These are phyloP conservation scores for Bifiguratus adelaidae DNA, from an alignment of 192 early-diverging fungal species.

Conservation along the genomic window DNA sequence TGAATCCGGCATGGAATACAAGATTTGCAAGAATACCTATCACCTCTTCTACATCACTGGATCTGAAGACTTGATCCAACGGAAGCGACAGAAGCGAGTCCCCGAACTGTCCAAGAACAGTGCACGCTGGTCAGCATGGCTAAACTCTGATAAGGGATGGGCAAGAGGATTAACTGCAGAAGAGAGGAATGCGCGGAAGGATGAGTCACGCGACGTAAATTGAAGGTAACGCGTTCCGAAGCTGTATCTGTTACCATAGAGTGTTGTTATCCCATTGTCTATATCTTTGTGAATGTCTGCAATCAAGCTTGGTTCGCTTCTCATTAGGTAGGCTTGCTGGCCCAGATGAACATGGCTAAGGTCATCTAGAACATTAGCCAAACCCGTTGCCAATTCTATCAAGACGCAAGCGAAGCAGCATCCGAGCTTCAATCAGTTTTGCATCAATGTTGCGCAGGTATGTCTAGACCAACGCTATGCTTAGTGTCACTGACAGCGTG, in stretches of 20 bases:
- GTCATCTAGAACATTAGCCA: conserved; percentile 19
- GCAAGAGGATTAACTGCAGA: too few species aligned
- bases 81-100: too few species aligned
- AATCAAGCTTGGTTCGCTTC: conserved; percentile 12
- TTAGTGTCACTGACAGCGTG: not conserved
- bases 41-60: conserved; percentile 93
- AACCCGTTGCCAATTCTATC: conserved; percentile 25
- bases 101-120: too few species aligned
- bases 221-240: too few species aligned
- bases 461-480: not conserved
- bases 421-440: conserved; percentile 49
- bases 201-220: too few species aligned
- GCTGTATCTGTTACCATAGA: too few species aligned
- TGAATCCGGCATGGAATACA: conserved; percentile 80
- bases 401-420: conserved; percentile 33
- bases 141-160: too few species aligned
- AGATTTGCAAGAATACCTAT: conserved; percentile 96
- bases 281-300: conserved; percentile 10
- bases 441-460: conserved; percentile 69
- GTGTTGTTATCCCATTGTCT: too few species aligned
- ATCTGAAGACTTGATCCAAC: conserved; percentile 86
- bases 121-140: too few species aligned
- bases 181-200: too few species aligned
- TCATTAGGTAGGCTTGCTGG: conserved; percentile 7
- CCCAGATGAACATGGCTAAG: not conserved